These are phyloP conservation scores for Poronia punctata DNA, from an alignment of 495 filamentous ascomycete genomes.

Conservation along the genomic window DNA sequence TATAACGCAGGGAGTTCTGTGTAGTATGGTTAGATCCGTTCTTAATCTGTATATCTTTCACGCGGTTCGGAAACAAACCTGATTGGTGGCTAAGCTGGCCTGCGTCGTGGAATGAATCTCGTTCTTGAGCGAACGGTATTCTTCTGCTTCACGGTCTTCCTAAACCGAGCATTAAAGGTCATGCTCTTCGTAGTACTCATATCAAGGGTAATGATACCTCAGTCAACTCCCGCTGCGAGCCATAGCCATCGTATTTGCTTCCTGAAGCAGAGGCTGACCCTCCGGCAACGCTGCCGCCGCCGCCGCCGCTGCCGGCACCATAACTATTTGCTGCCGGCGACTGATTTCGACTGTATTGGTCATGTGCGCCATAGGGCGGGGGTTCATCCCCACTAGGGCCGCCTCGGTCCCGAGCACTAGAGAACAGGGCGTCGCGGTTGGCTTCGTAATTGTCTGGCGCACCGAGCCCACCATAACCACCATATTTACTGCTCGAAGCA, in stretches of 20 bases:
- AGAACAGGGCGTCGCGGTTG: slow-evolving; percentile 56
- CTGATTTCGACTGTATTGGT: slow-evolving; percentile 42
- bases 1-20: slow-evolving; percentile 61
- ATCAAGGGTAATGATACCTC: slow-evolving; percentile 32
- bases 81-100: slow-evolving; percentile 62
- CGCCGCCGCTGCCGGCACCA: slow-evolving; percentile 14
- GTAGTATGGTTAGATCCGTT: not conserved
- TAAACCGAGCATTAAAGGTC: not conserved
- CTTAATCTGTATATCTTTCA: not conserved
- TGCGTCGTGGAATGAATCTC: slow-evolving; percentile 49
- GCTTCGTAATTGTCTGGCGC: slow-evolving; percentile 44
- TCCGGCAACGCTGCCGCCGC: slow-evolving; percentile 27
- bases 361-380: slow-evolving; percentile 55
- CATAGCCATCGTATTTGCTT: slow-evolving; percentile 53
- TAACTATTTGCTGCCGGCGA: slow-evolving; percentile 1
- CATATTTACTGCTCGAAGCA: too few relatives aligned
- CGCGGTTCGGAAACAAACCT: not conserved
- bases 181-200: not conserved
- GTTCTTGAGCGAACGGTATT: slow-evolving; percentile 7
- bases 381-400: too few relatives aligned
- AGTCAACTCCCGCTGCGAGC: slow-evolving; percentile 63
- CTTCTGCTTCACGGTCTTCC: slow-evolving; percentile 37
- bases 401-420: slow-evolving; percentile 55
- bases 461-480: slow-evolving; percentile 71
- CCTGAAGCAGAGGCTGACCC: slow-evolving; percentile 19